Conservation (phyloP, 371 early-diverging fungal genomes). For the Lichtheimia ornata region DNA sequence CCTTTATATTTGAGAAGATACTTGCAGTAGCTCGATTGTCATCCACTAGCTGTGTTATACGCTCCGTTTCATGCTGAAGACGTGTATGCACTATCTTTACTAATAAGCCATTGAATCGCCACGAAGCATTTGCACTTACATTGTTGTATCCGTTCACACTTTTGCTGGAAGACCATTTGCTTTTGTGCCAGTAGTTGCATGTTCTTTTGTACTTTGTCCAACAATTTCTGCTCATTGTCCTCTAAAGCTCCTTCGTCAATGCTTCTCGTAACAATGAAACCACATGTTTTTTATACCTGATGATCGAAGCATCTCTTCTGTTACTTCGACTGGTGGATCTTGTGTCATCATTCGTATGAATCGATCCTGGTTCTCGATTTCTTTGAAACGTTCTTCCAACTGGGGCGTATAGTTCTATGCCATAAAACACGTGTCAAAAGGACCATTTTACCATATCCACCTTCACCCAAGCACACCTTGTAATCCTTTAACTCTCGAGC, state of each 20-base stretch:
- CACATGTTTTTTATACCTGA: background rate
- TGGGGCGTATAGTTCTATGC: slow-evolving; percentile 2
- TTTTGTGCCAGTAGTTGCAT: background rate
- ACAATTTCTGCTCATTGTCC: background rate
- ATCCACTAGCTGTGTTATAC: background rate
- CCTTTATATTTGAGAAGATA: background rate
- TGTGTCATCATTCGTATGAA: slow-evolving; percentile 4
- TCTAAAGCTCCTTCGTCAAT: background rate
- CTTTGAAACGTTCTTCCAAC: slow-evolving; percentile 4
- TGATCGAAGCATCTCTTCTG: background rate
- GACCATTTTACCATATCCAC: background rate
- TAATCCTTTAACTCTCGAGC: slow-evolving; percentile 11
- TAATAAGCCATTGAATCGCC: background rate
- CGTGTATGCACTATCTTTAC: background rate
- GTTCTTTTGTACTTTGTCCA: background rate
- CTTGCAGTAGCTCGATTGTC: background rate
- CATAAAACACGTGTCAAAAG: background rate
- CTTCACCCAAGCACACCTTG: background rate
- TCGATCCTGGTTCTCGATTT: slow-evolving; percentile 6
- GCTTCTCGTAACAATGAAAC: no score
- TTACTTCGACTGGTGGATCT: slow-evolving; percentile 2
- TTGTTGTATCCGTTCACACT: background rate
- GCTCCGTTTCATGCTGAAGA: background rate
- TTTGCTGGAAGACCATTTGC: background rate
- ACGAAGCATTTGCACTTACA: background rate